A percentile compares a stretch with the other conserved stretches of the same genome.
These are phyloP conservation scores for Cubamyces sp. DNA, from an alignment of 768 basidiomycete species.

Conservation along the genomic window DNA sequence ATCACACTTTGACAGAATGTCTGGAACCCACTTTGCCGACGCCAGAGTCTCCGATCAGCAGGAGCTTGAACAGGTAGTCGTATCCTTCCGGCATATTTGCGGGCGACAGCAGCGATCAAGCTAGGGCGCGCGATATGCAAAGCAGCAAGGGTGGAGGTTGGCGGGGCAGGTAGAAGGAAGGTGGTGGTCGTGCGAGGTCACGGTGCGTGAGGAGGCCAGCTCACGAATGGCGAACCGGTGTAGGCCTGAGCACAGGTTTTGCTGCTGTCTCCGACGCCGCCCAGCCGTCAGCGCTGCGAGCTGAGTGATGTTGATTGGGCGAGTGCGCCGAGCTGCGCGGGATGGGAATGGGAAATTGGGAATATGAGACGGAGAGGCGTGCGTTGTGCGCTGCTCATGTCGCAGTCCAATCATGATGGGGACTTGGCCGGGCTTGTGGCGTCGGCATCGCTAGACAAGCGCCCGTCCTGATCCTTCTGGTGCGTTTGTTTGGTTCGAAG, in stretches of 20 bases:
- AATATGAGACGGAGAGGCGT: not conserved
- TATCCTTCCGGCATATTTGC: slow-evolving; percentile 68
- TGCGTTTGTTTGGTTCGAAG: slow-evolving; percentile 20
- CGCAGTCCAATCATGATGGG: slow-evolving; percentile 4
- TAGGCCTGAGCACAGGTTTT: not conserved
- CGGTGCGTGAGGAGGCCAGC: not conserved
- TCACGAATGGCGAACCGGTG: not conserved
- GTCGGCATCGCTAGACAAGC: not conserved
- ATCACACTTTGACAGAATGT: slow-evolving; percentile 10
- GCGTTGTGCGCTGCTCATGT: not conserved
- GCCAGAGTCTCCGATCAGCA: slow-evolving; percentile 94
- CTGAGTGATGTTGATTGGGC: slow-evolving; percentile 9
- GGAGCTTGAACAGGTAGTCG: slow-evolving; percentile 94
- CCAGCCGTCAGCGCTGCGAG: slow-evolving; percentile 5
- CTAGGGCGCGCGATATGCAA: not conserved
- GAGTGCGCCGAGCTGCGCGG: not conserved
- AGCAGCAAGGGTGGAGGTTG: not conserved
- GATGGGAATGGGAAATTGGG: too few relatives aligned
- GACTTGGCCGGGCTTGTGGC: slow-evolving; percentile 1
- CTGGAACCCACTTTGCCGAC: slow-evolving; percentile 75
- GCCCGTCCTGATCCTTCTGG: not conserved
- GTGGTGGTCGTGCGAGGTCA: not conserved
- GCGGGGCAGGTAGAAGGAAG: not conserved
- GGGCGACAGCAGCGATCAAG: not conserved
- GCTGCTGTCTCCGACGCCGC: slow-evolving; percentile 6